Conservation (phyloP, 2,329 filamentous ascomycete species). For the Cercospora sesami region DNA sequence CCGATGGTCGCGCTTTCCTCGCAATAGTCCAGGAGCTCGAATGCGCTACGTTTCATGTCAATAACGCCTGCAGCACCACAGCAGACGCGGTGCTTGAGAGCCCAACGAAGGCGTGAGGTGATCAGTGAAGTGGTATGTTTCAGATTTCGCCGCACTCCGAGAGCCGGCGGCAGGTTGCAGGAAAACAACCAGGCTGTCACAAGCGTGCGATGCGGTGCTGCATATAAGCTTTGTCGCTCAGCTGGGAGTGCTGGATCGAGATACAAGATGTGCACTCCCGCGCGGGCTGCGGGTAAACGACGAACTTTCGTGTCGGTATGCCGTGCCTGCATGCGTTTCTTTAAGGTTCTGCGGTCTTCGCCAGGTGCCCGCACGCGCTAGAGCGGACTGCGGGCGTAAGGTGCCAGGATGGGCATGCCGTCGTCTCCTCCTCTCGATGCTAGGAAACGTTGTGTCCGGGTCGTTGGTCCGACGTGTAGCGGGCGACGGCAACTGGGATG, state of each 20-base stretch:
- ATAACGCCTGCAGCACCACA: neutral
- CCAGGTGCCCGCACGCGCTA: neutral
- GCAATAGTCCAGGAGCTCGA: neutral
- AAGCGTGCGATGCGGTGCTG: neutral
- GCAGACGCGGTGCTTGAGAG: neutral
- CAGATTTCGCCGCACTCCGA: conserved; percentile 1
- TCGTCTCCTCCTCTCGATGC: neutral
- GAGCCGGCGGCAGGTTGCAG: neutral
- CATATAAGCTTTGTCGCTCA: neutral
- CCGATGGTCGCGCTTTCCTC: neutral
- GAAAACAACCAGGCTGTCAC: neutral
- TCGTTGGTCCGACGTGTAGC: neutral
- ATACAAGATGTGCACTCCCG: neutral
- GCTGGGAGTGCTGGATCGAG: neutral
- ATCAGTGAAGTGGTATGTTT: neutral
- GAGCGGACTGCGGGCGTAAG: neutral
- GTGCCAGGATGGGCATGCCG: neutral
- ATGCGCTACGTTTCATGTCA: neutral
- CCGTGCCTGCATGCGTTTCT: neutral
- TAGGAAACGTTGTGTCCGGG: neutral
- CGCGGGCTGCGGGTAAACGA: neutral
- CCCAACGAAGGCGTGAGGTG: neutral
- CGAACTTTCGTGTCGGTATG: neutral
- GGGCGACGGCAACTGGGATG: neutral
- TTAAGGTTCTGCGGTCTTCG: neutral